Conservation (phyloP, 202 grass and related monocot genomes). For the Zoysia matrella region DNA sequence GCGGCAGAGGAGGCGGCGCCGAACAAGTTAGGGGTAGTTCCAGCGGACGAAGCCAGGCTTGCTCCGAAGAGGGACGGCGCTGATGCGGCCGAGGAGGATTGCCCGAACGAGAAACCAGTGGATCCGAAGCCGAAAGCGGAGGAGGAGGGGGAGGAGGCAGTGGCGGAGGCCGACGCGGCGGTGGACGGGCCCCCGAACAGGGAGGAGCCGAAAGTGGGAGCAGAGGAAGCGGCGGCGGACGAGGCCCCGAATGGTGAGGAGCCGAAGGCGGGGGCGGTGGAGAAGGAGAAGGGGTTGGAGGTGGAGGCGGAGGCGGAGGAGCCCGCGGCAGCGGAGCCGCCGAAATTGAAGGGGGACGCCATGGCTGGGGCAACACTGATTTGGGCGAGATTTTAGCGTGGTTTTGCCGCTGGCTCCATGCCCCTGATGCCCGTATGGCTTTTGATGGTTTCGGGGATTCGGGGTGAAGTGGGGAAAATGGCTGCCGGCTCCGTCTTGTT, state of each 20-base stretch:
- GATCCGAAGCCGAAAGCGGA: constrained; percentile 46
- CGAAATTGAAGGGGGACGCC: constrained; percentile 67
- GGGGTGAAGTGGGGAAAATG: too few relatives aligned
- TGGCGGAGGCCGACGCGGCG: constrained; percentile 40
- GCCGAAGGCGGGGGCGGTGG: constrained; percentile 35
- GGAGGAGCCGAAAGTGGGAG: constrained; percentile 36
- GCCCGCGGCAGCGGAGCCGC: constrained; percentile 42
- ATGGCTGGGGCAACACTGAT: constrained; percentile 47
- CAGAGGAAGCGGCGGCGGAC: constrained; percentile 40
- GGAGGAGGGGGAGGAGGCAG: constrained; percentile 41
- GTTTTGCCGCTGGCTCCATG: constrained; percentile 30
- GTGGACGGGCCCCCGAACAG: constrained; percentile 16
- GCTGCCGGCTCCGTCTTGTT: too few relatives aligned
- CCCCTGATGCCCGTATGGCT: too few relatives aligned
- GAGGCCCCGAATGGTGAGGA: constrained; percentile 40
- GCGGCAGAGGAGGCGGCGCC: constrained; percentile 18
- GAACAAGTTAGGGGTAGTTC: constrained; percentile 39
- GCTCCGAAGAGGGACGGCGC: constrained; percentile 41
- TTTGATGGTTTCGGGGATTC: too few relatives aligned
- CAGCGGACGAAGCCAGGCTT: constrained; percentile 15
- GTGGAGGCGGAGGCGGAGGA: constrained; percentile 42
- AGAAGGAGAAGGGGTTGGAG: constrained; percentile 42
- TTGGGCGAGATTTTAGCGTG: constrained; percentile 60
- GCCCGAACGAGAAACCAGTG: constrained; percentile 41
- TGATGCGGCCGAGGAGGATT: constrained; percentile 39